A percentile compares a stretch with the other conserved stretches of the same genome.
These are phyloP conservation scores for Apiospora marii DNA, from an alignment of 2,329 filamentous ascomycete genomes.

Conservation along the genomic window DNA sequence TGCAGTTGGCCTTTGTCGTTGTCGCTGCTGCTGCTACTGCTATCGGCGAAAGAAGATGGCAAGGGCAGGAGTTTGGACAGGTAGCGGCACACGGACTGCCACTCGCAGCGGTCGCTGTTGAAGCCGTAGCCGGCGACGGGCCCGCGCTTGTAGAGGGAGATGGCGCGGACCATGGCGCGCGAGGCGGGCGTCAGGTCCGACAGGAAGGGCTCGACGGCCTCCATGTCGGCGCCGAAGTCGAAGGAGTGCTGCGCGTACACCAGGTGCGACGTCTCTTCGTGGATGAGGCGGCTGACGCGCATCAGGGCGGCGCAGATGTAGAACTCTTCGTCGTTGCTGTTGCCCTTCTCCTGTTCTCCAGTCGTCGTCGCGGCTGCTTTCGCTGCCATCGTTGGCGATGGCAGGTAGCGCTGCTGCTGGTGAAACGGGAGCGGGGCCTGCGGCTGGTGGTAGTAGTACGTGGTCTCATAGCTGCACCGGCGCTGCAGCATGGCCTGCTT, in stretches of 20 bases:
- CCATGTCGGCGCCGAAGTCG: slow-evolving; percentile 66
- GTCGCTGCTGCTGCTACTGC: not conserved
- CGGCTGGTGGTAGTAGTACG: slow-evolving; percentile 57
- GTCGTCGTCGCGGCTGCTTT: not conserved
- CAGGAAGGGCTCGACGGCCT: slow-evolving; percentile 67
- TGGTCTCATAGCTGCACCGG: slow-evolving; percentile 55
- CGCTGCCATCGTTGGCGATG: not conserved
- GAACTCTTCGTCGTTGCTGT: slow-evolving; percentile 26
- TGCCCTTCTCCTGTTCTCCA: not conserved
- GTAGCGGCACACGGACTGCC: slow-evolving; percentile 59
- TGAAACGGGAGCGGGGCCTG: not conserved
- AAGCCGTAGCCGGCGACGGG: slow-evolving; percentile 61
- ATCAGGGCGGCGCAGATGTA: slow-evolving; percentile 54
- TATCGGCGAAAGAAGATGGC: not conserved
- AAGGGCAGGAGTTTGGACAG: slow-evolving; percentile 36
- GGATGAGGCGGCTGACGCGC: slow-evolving; percentile 54
- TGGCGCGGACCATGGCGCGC: slow-evolving; percentile 54
- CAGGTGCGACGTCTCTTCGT: slow-evolving; percentile 62
- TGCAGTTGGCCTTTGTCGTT: not conserved
- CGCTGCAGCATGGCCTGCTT: slow-evolving; percentile 44
- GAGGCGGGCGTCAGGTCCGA: slow-evolving; percentile 60
- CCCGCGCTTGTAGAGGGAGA: slow-evolving; percentile 64
- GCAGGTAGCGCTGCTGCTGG: slow-evolving; percentile 12
- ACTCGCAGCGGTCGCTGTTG: slow-evolving; percentile 64
- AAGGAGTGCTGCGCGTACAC: slow-evolving; percentile 65